These are phyloP conservation scores for Dothideomycetidae sp. DNA, from an alignment of 2,329 filamentous ascomycete genomes.

Conservation along the genomic window DNA sequence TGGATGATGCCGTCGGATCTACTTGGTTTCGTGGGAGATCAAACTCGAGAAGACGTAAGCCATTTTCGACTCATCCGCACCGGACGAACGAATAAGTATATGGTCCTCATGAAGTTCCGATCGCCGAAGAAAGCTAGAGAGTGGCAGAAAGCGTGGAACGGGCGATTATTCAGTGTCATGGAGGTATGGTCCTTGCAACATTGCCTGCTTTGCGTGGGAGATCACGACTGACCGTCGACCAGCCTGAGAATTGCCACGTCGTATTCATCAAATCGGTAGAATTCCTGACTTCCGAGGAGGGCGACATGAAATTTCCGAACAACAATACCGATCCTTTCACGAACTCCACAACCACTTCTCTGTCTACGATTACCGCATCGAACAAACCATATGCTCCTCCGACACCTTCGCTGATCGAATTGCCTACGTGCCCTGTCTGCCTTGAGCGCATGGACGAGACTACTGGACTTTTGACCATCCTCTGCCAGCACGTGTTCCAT, in stretches of 20 bases:
- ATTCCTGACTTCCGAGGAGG: conserved; percentile 49
- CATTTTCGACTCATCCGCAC: conserved; percentile 94
- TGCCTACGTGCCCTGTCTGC: conserved; percentile 92
- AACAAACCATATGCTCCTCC: conserved; percentile 51
- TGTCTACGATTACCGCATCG: conserved; percentile 22
- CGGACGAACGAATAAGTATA: conserved; percentile 74
- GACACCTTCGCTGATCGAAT: conserved; percentile 73
- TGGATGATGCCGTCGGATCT: conserved; percentile 89
- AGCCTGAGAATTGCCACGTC: conserved; percentile 89
- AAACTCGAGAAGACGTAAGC: conserved; percentile 70
- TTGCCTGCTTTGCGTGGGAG: background rate
- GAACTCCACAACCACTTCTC: conserved; percentile 34
- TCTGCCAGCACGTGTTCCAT: conserved; percentile 96
- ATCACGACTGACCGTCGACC: conserved; percentile 8
- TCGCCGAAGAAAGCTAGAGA: conserved; percentile 56
- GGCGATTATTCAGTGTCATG: conserved; percentile 82
- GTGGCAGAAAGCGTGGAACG: conserved; percentile 82
- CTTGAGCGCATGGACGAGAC: conserved; percentile 98
- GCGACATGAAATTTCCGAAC: conserved; percentile 35
- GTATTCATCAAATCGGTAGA: conserved; percentile 89
- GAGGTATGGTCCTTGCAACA: conserved; percentile 48
- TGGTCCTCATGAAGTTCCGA: conserved; percentile 90
- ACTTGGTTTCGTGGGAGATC: conserved; percentile 78
- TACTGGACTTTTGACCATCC: conserved; percentile 83
- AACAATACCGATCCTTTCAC: conserved; percentile 52